These are phyloP conservation scores for Escovopsis sp. DNA, from an alignment of 2,329 filamentous ascomycete genomes.

Conservation along the genomic window DNA sequence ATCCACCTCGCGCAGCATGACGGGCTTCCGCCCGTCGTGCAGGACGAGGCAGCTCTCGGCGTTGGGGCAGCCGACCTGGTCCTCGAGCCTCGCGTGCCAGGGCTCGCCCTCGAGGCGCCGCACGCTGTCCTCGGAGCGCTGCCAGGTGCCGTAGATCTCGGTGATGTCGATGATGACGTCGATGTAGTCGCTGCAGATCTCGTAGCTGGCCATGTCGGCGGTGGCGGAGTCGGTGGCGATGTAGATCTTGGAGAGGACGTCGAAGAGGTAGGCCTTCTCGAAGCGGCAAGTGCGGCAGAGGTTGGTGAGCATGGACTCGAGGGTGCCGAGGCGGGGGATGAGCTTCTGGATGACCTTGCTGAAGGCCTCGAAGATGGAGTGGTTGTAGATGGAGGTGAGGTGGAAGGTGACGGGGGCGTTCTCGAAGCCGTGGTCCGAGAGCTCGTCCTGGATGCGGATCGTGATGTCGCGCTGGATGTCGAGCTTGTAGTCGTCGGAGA, in stretches of 20 bases:
- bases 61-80: constrained; percentile 49
- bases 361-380: constrained; percentile 96
- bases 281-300: constrained; percentile 88
- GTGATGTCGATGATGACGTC: constrained; percentile 96
- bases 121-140: constrained; percentile 38
- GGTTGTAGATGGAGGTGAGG: constrained; percentile 94
- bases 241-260: constrained; percentile 96
- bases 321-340: constrained; percentile 79
- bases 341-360: constrained; percentile 97
- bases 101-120: constrained; percentile 42
- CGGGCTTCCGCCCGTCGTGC: constrained; percentile 46
- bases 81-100: constrained; percentile 45
- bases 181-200: constrained; percentile 97
- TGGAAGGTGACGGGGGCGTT: constrained; percentile 92
- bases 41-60: constrained; percentile 55
- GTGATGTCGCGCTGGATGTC: constrained; percentile 95
- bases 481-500: constrained; percentile 90
- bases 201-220: constrained; percentile 88
- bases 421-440: constrained; percentile 84
- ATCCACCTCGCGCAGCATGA: constrained; percentile 55
- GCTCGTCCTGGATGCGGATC: constrained; percentile 88
- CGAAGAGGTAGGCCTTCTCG: constrained; percentile 96
- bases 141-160: constrained; percentile 77
- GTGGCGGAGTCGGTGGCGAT: constrained; percentile 91
- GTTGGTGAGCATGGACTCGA: constrained; percentile 88